Base-by-base conservation (phyloP, 352 stramenopile species). In the Phytophthora citricola region DNA sequence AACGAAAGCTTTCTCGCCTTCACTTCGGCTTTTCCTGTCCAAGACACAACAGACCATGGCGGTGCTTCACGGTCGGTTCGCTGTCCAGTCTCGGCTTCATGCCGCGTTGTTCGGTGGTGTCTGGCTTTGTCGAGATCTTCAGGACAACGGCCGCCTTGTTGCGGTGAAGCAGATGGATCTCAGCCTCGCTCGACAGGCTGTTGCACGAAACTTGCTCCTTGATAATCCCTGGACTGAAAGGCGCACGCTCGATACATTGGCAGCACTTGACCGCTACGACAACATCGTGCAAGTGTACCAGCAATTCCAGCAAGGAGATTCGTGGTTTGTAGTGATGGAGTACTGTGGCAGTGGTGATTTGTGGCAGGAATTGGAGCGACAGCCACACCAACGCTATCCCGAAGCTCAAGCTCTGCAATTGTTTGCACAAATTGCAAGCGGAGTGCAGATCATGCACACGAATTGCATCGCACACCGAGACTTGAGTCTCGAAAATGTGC, bases 401-500 rank as follows among this genome's bases (percentile, higher is more conserved):
- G 73, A 79, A 24, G 2, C 22, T 1, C 27, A 58, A 36, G 61
- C 78, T 3, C 66, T 64, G 0, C 7, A 15, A 2, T 69, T 71
- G 17, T 90, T 89, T 45, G 11, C 31, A 15, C 81, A 90, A 34
- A 79, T 87, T 27, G 67, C 66, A 17, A 58, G 55, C 7, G 81
- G 70, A 2, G 53, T 89, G 7, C 53, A 39, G 3, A 77, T 77
- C 40, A 58, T 90, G 20, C 81, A 90, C 52, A 26, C 49, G 2
- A 63, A 67, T 11, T 75, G 70, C 47, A 80, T 88, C 36, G 78
- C 79, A 3, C 38, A 43, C 38, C 14, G 38, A 9, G 38, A 43
- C 9, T 20, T 43, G 14, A 22, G 14, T 20, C 76, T 88, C 4
- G 81, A 89, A 56, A 91, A 91, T 32, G 71, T 89, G 14, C 53